These are phyloP conservation scores for Triticum monococcum DNA, from an alignment of 176 grass and related monocot genomes.

Conservation along the genomic window DNA sequence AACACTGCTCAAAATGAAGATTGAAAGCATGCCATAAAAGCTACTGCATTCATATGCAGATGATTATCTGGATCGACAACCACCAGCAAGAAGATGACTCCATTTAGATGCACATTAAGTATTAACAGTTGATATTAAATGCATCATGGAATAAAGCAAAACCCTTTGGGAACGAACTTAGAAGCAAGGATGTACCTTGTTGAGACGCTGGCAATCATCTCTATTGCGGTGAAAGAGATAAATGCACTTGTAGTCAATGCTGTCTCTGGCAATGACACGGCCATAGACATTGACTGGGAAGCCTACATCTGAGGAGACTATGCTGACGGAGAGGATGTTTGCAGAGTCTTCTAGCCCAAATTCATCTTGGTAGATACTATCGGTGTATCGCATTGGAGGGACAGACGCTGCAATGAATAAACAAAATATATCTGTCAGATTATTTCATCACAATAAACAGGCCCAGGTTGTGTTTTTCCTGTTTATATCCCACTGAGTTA, in stretches of 20 bases:
- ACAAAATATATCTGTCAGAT: not conserved
- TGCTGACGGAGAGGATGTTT: not conserved
- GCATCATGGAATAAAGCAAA: rapidly evolving
- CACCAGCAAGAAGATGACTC: not conserved
- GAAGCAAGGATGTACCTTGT: not conserved
- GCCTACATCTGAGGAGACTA: not conserved
- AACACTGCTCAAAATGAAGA: not conserved
- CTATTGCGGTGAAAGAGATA: not conserved
- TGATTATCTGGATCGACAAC: not conserved
- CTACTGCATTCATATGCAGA: not conserved
- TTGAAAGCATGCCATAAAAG: not conserved
- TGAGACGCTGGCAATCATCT: not conserved
- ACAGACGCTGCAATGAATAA: not conserved
- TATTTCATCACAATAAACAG: not conserved
- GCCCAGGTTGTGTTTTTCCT: not conserved
- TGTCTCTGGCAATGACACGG: not conserved
- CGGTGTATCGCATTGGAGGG: not conserved
- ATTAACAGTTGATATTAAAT: not conserved
- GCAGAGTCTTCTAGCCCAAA: not conserved
- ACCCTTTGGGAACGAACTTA: not conserved
- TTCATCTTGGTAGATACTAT: not conserved
- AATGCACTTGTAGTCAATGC: not conserved
- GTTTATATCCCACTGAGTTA: not conserved
- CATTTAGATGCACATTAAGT: not conserved
- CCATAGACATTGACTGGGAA: not conserved